Base-by-base conservation (phyloP, 495 filamentous ascomycete species). In the Penicillium daleae region DNA sequence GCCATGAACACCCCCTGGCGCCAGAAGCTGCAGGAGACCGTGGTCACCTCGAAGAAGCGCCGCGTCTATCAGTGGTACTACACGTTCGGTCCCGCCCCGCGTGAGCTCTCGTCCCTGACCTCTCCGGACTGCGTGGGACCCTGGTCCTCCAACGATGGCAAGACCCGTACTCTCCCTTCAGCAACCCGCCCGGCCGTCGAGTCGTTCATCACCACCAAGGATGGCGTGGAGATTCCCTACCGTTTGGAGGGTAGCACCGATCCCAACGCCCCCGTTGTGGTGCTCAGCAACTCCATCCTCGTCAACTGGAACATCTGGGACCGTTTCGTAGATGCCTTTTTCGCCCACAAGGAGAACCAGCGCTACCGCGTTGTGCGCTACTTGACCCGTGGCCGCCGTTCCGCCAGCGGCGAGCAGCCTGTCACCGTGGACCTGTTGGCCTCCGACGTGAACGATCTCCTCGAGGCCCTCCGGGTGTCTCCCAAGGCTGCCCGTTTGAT, bases 251-350 rank as follows among this genome's bases (percentile, higher is more conserved):
- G 91, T 33, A 87, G 83, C 71, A 74, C 84, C 10, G 81, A 87
- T 59, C 85, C 86, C 0, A 64, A 81, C 13, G 88, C 89, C 1
- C 90, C 90, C 0, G 82, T 88, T 0, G 82, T 95, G 31, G 85
- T 90, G 35, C 86, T 91, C 58, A 83, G 80, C 73, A 93, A 93
- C 79, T 90, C 87, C 6, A 88, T 95, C 55, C 84, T 95, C 0
- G 87, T 87, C 4, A 83, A 85, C 12, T 81, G 85, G 66, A 80
- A 81, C 75, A 93, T 95, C 80, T 95, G 91, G 91, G 87, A 93
- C 66, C 77, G 77, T 17, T 87, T 93, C 66, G 75, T 92, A 13
- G 75, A 79, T 21, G 67, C 76, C 0, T 85, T 89, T 76, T 80
- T 90, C 59, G 76, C 89, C 33, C 79, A 80, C 40, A 67, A 78